phyloP scores from a whole-genome alignment of 2,329 filamentous ascomycete species.

The Paecilomyces formosus region DNA sequence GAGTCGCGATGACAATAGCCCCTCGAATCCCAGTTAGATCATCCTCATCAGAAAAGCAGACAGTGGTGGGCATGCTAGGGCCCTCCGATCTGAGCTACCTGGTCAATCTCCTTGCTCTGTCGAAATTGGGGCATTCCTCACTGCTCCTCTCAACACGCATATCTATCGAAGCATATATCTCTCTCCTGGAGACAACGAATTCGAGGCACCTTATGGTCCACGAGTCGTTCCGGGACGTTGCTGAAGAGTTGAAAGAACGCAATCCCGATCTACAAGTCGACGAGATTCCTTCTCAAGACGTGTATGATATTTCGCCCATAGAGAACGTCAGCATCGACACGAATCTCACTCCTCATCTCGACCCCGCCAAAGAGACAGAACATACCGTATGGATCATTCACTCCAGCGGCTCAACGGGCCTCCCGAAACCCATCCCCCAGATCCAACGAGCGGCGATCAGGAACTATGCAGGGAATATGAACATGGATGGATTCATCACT shows the following conservation, averaged over 20 bases:
- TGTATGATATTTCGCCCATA: constrained; percentile 13
- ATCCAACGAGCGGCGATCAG: constrained; percentile 46
- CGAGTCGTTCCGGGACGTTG: constrained; percentile 15
- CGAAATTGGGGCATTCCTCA: constrained; percentile 48
- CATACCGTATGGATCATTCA: constrained; percentile 41
- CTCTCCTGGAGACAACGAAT: constrained; percentile 38
- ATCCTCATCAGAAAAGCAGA: constrained; percentile 19
- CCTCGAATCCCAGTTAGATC: constrained; percentile 13
- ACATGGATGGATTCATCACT: constrained; percentile 46
- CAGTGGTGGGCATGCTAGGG: constrained; percentile 45
- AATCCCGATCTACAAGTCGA: constrained; percentile 17
- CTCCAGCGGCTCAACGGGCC: constrained; percentile 51
- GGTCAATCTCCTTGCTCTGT: constrained; percentile 47
- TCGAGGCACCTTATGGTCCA: constrained; percentile 28
- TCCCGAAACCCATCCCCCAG: constrained; percentile 57
- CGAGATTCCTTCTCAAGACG: constrained; percentile 15
- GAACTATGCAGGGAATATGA: constrained; percentile 41
- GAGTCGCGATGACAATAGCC: constrained; percentile 22
- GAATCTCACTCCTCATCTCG: constrained; percentile 15
- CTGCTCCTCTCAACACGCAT: constrained; percentile 50
- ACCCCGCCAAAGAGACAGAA: constrained; percentile 18
- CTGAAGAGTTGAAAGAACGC: constrained; percentile 13
- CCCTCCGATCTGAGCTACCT: constrained; percentile 50
- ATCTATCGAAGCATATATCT: constrained; percentile 43
- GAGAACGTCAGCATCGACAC: constrained; percentile 10